Base-by-base conservation (phyloP, 805 yeast species). In the Sugiyamaella boreocaroliniensis region DNA sequence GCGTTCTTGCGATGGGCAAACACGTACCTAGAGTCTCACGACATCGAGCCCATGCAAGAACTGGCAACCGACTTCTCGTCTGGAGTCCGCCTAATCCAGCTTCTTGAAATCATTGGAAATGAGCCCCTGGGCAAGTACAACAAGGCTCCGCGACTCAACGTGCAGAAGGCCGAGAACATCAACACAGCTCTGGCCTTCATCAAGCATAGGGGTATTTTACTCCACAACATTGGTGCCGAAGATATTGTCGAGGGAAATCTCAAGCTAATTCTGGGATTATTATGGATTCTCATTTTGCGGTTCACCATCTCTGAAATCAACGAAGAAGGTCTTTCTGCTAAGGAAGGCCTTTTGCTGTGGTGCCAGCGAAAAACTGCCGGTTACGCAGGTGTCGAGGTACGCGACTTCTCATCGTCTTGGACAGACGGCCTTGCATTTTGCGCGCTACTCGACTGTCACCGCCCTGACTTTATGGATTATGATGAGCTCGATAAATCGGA, bases 221-320 rank as follows among this genome's bases (percentile, higher is more conserved):
- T 71, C 32, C 60, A 67, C 53, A 66, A 68, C 53, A 68, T 71
- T 34, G 74, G 74, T 2, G 71, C 97, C 14, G 97, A 89, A 67
- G 97, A 89, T 68, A 87, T 90, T 50, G 84, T 88, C 57, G 97
- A 89, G 64, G 97, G 97, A 62, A 90, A 86, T 62, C 95, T 89
- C 66, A 96, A 90, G 70, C 78, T 90, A 68, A 86, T 90, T 54
- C 72, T 92, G 58, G 98, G 98, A 52, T 76, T 90, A 59, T 85
- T 90, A 61, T 90, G 98, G 98, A 67, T 69, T 42, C 56, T 71
- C 34, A 71, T 71, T 56, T 53, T 71, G 29, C 53, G 68, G 16
- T 71, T 69, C 55, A 65, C 74, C n/a, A 65, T 71, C 34, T 66
- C 69, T 7, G 71, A 68, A 29, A 71, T 71, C 60, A 62, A 57